phyloP scores from a whole-genome alignment of 495 filamentous ascomycete species.

The Daldinia loculata region DNA sequence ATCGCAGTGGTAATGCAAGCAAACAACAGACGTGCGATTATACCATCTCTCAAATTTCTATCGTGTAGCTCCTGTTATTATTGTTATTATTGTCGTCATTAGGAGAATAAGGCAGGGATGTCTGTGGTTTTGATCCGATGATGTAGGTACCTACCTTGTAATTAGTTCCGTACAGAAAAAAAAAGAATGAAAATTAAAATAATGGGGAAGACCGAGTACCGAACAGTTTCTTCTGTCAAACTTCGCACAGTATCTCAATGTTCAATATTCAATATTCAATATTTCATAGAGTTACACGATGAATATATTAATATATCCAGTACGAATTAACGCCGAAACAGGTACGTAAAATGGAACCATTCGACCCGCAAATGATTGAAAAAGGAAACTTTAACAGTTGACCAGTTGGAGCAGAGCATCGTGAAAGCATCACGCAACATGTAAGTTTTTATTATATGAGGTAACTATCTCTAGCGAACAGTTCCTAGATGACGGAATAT shows the following conservation, averaged over 20 bases:
- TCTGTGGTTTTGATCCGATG: too few species aligned
- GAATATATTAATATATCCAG: neutral
- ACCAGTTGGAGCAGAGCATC: slow-evolving; percentile 17
- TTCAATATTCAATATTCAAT: neutral
- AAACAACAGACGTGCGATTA: neutral
- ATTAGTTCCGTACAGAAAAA: neutral
- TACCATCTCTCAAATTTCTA: neutral
- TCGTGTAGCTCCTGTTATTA: neutral
- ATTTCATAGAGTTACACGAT: too few species aligned
- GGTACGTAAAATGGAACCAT: slow-evolving; percentile 20
- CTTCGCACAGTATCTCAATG: neutral
- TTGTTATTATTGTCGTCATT: neutral
- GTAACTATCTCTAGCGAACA: neutral
- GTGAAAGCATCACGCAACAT: slow-evolving; percentile 20
- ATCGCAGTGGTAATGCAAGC: neutral
- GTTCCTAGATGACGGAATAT: neutral
- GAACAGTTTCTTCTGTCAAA: neutral
- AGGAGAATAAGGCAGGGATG: neutral
- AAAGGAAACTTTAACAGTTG: slow-evolving; percentile 38
- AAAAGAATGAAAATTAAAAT: neutral
- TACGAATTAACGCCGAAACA: neutral
- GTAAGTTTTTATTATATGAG: neutral
- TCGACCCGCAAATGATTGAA: slow-evolving; percentile 17
- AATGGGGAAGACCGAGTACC: neutral
- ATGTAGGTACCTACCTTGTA: too few species aligned